These are phyloP conservation scores for Aechmea fasciata DNA, from an alignment of 176 grass and related monocot genomes.

Conservation along the genomic window DNA sequence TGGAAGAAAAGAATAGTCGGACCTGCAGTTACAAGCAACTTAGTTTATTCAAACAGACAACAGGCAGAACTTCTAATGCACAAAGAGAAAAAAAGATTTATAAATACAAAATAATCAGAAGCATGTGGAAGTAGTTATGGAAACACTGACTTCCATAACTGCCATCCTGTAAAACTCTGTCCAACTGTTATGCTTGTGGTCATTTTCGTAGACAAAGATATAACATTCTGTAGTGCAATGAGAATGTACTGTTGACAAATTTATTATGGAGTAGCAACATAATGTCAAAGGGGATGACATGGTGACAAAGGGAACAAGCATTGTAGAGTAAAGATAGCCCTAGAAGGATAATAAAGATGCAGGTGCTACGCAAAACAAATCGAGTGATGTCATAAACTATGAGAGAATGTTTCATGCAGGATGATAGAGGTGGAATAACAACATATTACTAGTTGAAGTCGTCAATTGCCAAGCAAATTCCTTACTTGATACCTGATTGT, in stretches of 20 bases:
- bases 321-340: too few species aligned
- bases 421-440: background rate
- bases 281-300: too few species aligned
- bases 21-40: constrained; percentile 49
- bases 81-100: background rate
- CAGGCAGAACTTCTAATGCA: background rate
- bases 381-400: background rate
- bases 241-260: background rate
- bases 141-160: background rate
- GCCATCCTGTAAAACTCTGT: too few species aligned
- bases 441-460: background rate
- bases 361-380: background rate
- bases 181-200: too few species aligned
- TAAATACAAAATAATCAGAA: background rate
- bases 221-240: too few species aligned
- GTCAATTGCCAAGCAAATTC: background rate
- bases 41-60: constrained; percentile 20
- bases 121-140: background rate
- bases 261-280: too few species aligned
- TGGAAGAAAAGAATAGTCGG: constrained; percentile 98
- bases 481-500: background rate
- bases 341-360: background rate
- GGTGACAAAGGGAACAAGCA: too few species aligned
- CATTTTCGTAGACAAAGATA: too few species aligned
- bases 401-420: background rate